Conservation (phyloP, 805 yeast species). For the Wickerhamiella alocasiicola region DNA sequence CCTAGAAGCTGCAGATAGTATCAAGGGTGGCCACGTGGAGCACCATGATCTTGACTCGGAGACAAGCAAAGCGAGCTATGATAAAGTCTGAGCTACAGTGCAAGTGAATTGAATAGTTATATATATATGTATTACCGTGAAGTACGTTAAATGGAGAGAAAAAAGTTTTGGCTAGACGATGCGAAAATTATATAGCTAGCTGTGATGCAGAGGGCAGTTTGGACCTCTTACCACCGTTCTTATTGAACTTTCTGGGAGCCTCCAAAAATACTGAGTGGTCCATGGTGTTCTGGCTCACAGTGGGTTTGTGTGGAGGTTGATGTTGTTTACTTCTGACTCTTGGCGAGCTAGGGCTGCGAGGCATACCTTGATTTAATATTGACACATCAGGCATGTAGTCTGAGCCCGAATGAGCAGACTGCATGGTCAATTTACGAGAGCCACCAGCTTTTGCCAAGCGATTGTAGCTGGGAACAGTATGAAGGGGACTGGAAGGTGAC, state of each 20-base stretch:
- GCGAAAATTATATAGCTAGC: neutral
- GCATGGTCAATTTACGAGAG: neutral
- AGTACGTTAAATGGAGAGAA: no score
- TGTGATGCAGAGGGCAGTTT: conserved; percentile 7
- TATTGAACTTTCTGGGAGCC: conserved; percentile 6
- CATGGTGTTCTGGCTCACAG: neutral
- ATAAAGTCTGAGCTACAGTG: no score
- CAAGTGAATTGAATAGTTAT: no score
- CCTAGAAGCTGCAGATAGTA: conserved; percentile 23
- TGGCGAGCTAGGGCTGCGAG: conserved; percentile 2
- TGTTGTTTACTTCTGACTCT: neutral
- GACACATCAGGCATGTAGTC: conserved; percentile 9
- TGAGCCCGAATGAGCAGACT: conserved; percentile 1
- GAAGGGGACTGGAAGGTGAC: conserved; percentile 4
- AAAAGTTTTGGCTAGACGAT: neutral
- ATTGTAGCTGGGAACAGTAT: conserved; percentile 2
- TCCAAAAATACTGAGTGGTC: conserved; percentile 9
- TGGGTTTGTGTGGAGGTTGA: neutral
- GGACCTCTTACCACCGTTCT: conserved; percentile 4
- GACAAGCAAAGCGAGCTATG: no score
- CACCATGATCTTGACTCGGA: no score
- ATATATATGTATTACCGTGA: no score
- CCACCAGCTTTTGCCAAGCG: neutral
- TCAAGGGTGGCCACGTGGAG: conserved; percentile 8
- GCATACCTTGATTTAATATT: neutral